Base-by-base conservation (phyloP, 108 stramenopile genomes). In the Aurantiochytrium sp. region DNA sequence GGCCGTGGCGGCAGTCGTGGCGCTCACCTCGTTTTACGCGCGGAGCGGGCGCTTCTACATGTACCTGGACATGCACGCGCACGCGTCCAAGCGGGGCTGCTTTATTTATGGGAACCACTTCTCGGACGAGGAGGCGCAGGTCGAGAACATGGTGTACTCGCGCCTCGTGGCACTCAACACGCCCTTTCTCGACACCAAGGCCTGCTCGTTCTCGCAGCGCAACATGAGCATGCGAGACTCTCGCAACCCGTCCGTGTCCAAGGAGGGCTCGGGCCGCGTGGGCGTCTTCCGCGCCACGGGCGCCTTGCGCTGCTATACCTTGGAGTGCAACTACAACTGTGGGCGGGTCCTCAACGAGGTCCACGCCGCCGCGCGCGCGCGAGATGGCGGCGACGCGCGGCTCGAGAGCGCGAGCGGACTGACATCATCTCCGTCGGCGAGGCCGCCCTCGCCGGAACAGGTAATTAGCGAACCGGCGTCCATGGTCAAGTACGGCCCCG, bases 271-370 rank as follows among this genome's bases (percentile, higher is more conserved):
- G 31, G 93, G 93, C 48, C 89, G 94, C 17, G 94, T 94, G 19
- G 88, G 42, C 4, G 24, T 92, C 37, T 93, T 81, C 68, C 90
- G 86, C 37, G 88, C 54, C 36, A 90, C 90, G 32, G 93, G 91
- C 10, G 30, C 59, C 27, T 24, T 88, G 27, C 91, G 90, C 37
- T 90, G 91, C 68, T 94, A 94, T 90, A 94, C 94, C 39, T 89
- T 94, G 21, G 94, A 94, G 91, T 94, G 94, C 92, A 94, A 94
- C 91, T 94, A 94, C 90, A 91, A 92, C 86, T 68, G 55, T 22
- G 91, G 91, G 36, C 52, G 69, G 17, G 24, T 52, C 6, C 59
- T 68, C 22, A 85, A 89, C 53, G 37, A 68, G 21, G 50, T 91
- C 17, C 55, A 91, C 2, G 48, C 55, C 4, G 87, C 88, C 87